Base-by-base conservation (phyloP, 768 basidiomycete species). In the Butyriboletus loyo region DNA sequence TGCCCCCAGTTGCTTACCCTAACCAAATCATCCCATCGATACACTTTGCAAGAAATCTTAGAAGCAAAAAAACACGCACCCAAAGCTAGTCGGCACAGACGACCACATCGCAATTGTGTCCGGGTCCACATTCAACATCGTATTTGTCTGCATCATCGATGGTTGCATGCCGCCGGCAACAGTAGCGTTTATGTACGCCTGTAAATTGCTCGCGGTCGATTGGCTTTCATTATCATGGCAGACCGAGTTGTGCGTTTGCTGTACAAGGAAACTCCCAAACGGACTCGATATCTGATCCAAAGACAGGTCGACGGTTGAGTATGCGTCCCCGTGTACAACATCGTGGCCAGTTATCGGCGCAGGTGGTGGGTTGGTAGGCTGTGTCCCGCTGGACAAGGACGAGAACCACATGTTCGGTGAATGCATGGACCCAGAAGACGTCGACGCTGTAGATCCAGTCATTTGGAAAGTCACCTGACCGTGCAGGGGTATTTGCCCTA, bases 21-120 rank as follows among this genome's bases (percentile, higher is more conserved):
- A 39, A n/a, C 34, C 5, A 44, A 49, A 51, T 27, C 47, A 24
- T 30, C 43, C 42, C 10, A 37, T 40, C 56, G 50, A 6, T 40
- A n/a, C n/a, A n/a, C n/a, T 3, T 28, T 9, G 36, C 24, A 34
- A 34, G 17, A 7, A 24, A 31, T 8, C n/a, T 7, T 5, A n/a
- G 17, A 31, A 24, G n/a, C 8, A 22, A 37, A 43, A n/a, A 21
- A 19, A 40, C 3, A 73, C 83, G 58, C 60, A 86, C 85, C 82
- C 82, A 49, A 83, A 84, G 19, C 77, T 76, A 13, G 75, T 74
- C 14, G 83, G 83, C 22, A 83, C 81, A 46, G 71, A 75, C 11
- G 82, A 80, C 85, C 84, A 87, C 79, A 85, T 81, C 14, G 74
- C 73, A 58, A 84, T 74, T 40, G 77, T 77, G 50, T 80, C 79